Percentiles rank a stretch among this genome's conserved stretches.
Conservation (phyloP, 306 rosid species). For the Ochetophila trinervis region DNA sequence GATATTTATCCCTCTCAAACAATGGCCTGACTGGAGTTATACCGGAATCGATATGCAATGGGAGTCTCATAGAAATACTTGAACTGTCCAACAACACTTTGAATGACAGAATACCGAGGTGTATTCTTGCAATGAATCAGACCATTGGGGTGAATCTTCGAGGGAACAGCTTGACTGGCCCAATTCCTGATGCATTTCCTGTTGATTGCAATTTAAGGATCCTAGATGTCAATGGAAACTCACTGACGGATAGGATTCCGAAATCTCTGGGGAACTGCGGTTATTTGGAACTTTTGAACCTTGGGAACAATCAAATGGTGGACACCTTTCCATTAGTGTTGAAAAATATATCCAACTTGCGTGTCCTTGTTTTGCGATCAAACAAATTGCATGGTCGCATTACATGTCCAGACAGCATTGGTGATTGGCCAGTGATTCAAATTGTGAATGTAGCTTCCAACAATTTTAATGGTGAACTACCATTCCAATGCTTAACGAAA, state of each 20-base stretch:
- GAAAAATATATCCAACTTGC: conserved; percentile 23
- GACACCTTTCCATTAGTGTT: conserved; percentile 31
- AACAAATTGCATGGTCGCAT: conserved; percentile 33
- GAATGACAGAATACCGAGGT: conserved; percentile 19
- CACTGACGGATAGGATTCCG: conserved; percentile 18
- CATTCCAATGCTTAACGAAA: not conserved
- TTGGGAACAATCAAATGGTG: conserved; percentile 17
- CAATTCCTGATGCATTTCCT: conserved; percentile 25
- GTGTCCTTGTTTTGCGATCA: conserved; percentile 38
- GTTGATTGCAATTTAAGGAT: conserved; percentile 7
- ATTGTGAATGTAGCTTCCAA: conserved; percentile 14
- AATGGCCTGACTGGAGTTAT: conserved; percentile 14
- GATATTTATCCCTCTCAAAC: conserved; percentile 29
- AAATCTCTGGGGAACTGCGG: conserved; percentile 19
- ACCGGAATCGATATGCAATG: conserved; percentile 33
- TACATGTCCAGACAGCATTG: conserved; percentile 30
- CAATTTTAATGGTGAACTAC: conserved; percentile 5
- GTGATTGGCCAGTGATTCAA: conserved; percentile 25
- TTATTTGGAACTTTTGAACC: not conserved
- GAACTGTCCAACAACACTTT: conserved; percentile 27
- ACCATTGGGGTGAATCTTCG: conserved; percentile 22
- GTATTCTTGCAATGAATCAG: conserved; percentile 7
- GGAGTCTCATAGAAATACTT: conserved; percentile 7
- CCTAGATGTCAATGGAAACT: conserved; percentile 28
- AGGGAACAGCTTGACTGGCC: conserved; percentile 17